Percentiles rank a stretch among this genome's conserved stretches.
phyloP scores from a whole-genome alignment of 140 eudicot genomes.

The Cichorium intybus region DNA sequence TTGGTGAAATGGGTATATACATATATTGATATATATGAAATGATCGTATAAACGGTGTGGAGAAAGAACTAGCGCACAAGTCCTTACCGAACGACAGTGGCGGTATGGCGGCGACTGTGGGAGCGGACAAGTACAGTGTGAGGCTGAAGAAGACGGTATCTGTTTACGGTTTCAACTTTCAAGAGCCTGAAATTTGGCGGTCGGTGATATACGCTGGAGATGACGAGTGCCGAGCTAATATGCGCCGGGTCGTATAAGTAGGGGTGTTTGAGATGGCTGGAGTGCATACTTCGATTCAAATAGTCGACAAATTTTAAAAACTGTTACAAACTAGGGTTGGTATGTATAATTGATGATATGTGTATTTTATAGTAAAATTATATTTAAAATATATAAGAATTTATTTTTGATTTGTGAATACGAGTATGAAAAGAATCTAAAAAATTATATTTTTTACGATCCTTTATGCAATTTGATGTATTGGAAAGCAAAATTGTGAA shows the following conservation, averaged over 20 bases:
- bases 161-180: not conserved
- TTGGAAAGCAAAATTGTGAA: too few relatives aligned
- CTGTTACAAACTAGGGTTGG: too few relatives aligned
- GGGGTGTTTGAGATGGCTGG: too few relatives aligned
- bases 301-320: too few relatives aligned
- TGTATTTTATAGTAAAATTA: too few relatives aligned
- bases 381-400: too few relatives aligned
- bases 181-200: not conserved
- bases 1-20: not conserved
- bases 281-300: too few relatives aligned
- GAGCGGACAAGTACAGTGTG: not conserved
- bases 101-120: not conserved
- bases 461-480: too few relatives aligned
- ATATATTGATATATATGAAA: not conserved
- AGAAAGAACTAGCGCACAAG: not conserved
- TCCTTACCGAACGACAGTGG: not conserved
- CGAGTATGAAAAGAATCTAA: too few relatives aligned
- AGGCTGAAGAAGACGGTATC: not conserved
- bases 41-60: not conserved
- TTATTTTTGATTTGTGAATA: too few relatives aligned
- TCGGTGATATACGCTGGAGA: not conserved
- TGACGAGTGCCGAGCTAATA: not conserved
- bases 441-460: too few relatives aligned
- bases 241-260: not conserved
- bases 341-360: too few relatives aligned